Evolutionary conservation across 192 early-diverging fungal genomes (phyloP), one percentile per base, ranked within the genome.

Genomic region (Rhizophagus clarus): DNA sequence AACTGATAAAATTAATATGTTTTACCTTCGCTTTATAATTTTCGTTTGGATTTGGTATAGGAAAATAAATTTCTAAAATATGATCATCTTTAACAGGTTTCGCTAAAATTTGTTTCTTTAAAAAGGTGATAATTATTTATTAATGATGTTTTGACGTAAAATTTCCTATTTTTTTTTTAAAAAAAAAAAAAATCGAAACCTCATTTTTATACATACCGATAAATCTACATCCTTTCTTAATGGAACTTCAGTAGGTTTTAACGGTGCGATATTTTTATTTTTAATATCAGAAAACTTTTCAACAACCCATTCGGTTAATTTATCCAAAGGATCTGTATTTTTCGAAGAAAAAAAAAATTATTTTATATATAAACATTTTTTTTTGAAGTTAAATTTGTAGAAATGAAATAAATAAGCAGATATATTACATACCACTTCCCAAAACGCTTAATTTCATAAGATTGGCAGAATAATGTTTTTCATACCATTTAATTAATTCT

Each of bases 401-500:
- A 4, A 45, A 12, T 11, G 12, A 45, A 45, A 45, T 1, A 45
- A 0, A 2, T 1, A 12, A 45, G 0, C 5, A 15, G 34, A 28
- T 67, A 64, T 9, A 26, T 22, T 12, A 45, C 51, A 22, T 56
- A 92, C 90, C 92, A 82, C 90, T 88, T 32, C 97, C 98, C 15
- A 97, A 81, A 22, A 99, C 86, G 42, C 93, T 93, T 22, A 98
- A 87, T 85, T 94, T 94, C 97, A 98, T 98, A 32, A 99, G 94
- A 81, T 98, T 97, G 15, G 96, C 92, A 34, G 95, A 96, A 83
- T 99, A 99, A 84, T 96, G 96, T 74, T 89, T 88, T 15, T 88
- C 88, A 79, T 99, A 93, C 72, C 98, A 98, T 64, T 96, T 92
- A 51, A 99, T 81, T 61, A 98, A 86, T 70, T 93, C 89, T 26